Percentiles rank a stretch among this genome's conserved stretches.
phyloP scores from a whole-genome alignment of 345 rosid genomes.

The Noccaea bulbosa region DNA sequence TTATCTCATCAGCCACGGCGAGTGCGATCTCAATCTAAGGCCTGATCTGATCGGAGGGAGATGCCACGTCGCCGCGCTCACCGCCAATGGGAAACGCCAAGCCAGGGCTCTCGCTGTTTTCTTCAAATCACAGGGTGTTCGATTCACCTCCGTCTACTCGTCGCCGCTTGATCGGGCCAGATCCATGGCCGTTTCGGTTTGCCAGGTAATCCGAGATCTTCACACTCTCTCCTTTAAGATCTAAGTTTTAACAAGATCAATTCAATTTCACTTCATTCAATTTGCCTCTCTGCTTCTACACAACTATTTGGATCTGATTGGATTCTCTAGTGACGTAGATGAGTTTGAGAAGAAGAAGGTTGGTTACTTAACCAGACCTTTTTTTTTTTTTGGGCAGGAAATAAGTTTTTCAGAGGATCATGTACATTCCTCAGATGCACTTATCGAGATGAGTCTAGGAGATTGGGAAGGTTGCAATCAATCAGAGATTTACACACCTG shows the following conservation, averaged over 20 bases:
- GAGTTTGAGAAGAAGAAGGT: neutral
- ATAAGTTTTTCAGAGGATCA: conserved; percentile 72
- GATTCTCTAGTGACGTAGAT: neutral
- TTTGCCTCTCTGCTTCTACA: too few species aligned
- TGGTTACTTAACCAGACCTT: neutral
- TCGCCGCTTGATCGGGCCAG: conserved; percentile 87
- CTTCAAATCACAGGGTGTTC: conserved; percentile 75
- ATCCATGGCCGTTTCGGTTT: conserved; percentile 78
- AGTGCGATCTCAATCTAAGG: conserved; percentile 70
- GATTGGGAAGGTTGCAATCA: conserved; percentile 80
- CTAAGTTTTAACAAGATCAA: neutral
- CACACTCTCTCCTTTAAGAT: neutral
- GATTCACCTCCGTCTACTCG: conserved; percentile 69
- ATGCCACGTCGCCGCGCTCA: conserved; percentile 68
- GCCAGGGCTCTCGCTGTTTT: conserved; percentile 92
- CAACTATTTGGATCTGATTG: neutral
- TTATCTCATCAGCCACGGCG: conserved; percentile 75
- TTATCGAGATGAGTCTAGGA: conserved; percentile 79
- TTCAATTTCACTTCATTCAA: neutral
- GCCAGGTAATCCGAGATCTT: conserved; percentile 56
- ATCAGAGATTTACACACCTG: conserved; percentile 67
- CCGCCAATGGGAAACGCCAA: conserved; percentile 80
- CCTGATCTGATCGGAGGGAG: conserved; percentile 86
- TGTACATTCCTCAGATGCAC: conserved; percentile 71
- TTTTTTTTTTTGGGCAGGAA: conserved; percentile 65